Evolutionary conservation across 768 basidiomycete genomes (phyloP).

Genomic region (Gymnopilus junonius): DNA sequence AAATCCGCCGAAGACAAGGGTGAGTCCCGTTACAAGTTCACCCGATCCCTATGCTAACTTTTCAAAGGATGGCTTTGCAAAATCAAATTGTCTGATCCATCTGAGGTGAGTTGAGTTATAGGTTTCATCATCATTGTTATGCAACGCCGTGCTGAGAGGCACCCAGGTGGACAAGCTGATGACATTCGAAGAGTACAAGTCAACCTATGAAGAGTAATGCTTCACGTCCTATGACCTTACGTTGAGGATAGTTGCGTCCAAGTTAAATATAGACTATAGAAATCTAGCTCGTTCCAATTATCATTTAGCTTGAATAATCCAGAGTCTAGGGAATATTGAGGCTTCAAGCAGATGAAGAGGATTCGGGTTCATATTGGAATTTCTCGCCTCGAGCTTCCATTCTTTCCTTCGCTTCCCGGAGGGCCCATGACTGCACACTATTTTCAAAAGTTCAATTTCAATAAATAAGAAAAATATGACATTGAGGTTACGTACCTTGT

Average conservation of each 20-base stretch:
- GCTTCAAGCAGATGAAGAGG: conserved; percentile 33
- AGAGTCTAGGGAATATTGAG: conserved; percentile 6
- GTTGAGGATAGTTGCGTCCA: not conserved
- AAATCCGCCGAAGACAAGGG: conserved; percentile 86
- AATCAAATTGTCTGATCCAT: conserved; percentile 77
- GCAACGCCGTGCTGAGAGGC: not conserved
- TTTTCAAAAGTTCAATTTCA: not conserved
- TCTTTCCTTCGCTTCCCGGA: conserved; percentile 85
- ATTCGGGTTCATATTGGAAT: conserved; percentile 76
- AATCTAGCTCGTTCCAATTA: not conserved
- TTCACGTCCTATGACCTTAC: not conserved
- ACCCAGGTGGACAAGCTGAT: conserved; percentile 67
- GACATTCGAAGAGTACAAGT: conserved; percentile 74
- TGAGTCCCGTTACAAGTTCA: conserved; percentile 36
- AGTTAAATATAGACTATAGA: conserved; percentile 5
- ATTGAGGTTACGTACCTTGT: conserved; percentile 65
- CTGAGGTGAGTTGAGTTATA: conserved; percentile 67
- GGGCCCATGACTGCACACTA: conserved; percentile 93
- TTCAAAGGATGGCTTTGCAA: conserved; percentile 93
- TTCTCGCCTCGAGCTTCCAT: conserved; percentile 95
- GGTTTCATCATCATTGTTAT: not conserved
- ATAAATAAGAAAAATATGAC: not conserved
- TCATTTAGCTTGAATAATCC: conserved; percentile 4
- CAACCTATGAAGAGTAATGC: conserved; percentile 38
- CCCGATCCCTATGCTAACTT: not conserved